Conservation (phyloP, 495 filamentous ascomycete species). For the Penicillium mononematosum region DNA sequence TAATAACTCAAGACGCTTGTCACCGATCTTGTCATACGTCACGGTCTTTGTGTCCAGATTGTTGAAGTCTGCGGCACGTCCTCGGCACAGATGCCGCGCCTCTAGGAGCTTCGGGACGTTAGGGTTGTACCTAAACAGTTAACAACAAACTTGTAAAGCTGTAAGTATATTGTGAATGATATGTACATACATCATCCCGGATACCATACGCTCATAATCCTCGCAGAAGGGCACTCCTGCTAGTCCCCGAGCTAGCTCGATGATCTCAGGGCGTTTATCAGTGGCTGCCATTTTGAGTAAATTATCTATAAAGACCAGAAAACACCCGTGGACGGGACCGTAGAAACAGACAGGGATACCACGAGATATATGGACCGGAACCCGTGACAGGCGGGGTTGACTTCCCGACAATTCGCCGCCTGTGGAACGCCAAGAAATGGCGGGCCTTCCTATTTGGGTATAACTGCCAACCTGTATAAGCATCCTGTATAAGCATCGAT, state of each 20-base stretch:
- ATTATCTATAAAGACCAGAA: background rate
- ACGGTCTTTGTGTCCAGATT: conserved; percentile 42
- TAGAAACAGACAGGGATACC: background rate
- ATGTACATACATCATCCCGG: conserved; percentile 49
- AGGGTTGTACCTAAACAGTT: conserved; percentile 41
- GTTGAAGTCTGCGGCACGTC: conserved; percentile 49
- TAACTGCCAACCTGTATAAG: background rate
- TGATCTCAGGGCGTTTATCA: conserved; percentile 44
- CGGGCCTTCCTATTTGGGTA: conserved; percentile 9
- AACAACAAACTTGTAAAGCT: background rate
- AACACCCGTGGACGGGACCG: too few relatives aligned
- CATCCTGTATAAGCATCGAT: too few relatives aligned
- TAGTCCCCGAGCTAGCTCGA: conserved; percentile 44
- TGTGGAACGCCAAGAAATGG: conserved; percentile 2
- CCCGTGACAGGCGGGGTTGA: background rate
- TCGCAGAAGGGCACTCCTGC: conserved; percentile 45
- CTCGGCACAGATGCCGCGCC: conserved; percentile 47
- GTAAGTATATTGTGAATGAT: background rate
- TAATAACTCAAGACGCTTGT: conserved; percentile 38
- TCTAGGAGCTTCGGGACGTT: conserved; percentile 38
- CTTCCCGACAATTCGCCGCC: conserved; percentile 1
- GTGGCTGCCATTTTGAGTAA: conserved; percentile 34
- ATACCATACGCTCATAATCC: conserved; percentile 56
- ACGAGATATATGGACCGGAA: background rate
- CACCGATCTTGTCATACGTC: conserved; percentile 35